These are phyloP conservation scores for Xylogone sp. DNA, from an alignment of 2,329 filamentous ascomycete species.

Conservation along the genomic window DNA sequence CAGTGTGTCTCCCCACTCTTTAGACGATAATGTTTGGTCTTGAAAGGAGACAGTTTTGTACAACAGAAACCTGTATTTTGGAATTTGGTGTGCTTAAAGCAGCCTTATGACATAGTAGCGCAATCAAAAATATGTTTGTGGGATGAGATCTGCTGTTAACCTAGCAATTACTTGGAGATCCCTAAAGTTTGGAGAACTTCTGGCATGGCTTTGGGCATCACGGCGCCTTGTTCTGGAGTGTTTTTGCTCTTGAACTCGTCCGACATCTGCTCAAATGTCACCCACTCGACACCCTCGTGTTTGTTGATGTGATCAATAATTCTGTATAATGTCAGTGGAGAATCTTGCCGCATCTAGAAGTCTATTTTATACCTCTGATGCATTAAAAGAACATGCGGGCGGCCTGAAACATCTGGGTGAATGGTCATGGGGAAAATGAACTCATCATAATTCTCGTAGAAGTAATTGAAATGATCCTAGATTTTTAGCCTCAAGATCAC, in stretches of 20 bases:
- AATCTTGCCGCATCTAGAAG: constrained; percentile 60
- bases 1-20: background rate
- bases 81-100: too few relatives aligned
- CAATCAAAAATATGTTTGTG: too few relatives aligned
- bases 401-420: constrained; percentile 69
- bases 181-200: constrained; percentile 37
- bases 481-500: background rate
- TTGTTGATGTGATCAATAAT: constrained; percentile 68
- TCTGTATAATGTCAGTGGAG: constrained; percentile 69
- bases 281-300: constrained; percentile 58
- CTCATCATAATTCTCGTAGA: constrained; percentile 72
- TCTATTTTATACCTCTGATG: constrained; percentile 54
- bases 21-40: background rate
- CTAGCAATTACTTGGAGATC: too few relatives aligned
- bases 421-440: constrained; percentile 77
- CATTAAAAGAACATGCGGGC: constrained; percentile 70
- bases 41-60: background rate
- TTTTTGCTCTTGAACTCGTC: constrained; percentile 71
- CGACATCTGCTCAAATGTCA: constrained; percentile 67
- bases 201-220: constrained; percentile 54
- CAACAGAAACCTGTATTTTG: constrained; percentile 20
- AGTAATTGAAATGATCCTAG: constrained; percentile 64
- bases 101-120: too few relatives aligned
- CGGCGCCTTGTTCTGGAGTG: constrained; percentile 49
- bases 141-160: too few relatives aligned